These are phyloP conservation scores for Camellia granthamiana DNA, from an alignment of 148 eudicot genomes.

Conservation along the genomic window DNA sequence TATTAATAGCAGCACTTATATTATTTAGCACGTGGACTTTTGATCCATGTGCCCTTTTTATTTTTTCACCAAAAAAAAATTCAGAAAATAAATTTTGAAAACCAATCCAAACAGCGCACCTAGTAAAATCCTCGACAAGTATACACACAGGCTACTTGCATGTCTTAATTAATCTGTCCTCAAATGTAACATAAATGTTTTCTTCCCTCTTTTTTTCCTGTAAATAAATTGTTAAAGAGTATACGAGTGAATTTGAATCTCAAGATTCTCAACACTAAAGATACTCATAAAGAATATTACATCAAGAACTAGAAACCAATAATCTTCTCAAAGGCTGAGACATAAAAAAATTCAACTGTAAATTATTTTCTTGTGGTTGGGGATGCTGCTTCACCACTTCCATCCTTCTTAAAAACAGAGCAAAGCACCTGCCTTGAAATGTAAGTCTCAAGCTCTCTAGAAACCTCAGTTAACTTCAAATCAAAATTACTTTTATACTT, in stretches of 20 bases:
- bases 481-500: conserved; percentile 64
- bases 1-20: too few relatives aligned
- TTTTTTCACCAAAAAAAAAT: too few relatives aligned
- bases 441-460: conserved; percentile 74
- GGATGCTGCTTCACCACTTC: conserved; percentile 39
- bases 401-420: conserved; percentile 59
- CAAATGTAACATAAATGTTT: not conserved
- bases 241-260: conserved; percentile 13
- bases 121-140: too few relatives aligned
- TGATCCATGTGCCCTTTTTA: too few relatives aligned
- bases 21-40: too few relatives aligned
- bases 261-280: too few relatives aligned
- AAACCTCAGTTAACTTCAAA: conserved; percentile 73
- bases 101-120: too few relatives aligned
- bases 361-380: conserved; percentile 27
- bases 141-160: too few relatives aligned
- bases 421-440: conserved; percentile 76
- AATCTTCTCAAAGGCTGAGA: conserved; percentile 58
- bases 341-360: conserved; percentile 18
- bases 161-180: too few relatives aligned
- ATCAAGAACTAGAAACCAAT: conserved; percentile 10
- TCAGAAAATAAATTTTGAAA: too few relatives aligned
- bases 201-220: not conserved
- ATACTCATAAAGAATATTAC: not conserved
- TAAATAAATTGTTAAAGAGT: not conserved